Evolutionary conservation across 352 stramenopile genomes (phyloP).

Genomic region (Plasmopara halstedii): DNA sequence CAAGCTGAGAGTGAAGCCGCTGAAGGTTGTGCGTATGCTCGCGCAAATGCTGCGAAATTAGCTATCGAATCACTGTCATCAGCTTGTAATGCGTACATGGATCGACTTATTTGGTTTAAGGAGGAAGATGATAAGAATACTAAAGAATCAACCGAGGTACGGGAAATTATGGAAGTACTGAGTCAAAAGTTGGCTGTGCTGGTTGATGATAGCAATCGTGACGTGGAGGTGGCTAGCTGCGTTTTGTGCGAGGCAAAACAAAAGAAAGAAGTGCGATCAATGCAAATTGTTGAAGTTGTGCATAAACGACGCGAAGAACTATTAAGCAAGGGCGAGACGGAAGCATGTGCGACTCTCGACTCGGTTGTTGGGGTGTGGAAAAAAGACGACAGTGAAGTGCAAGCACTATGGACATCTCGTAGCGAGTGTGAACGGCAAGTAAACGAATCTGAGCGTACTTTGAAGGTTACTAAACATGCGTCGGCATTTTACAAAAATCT

Average conservation of each 20-base stretch:
- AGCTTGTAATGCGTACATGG: constrained; percentile 33
- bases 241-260: constrained; percentile 20
- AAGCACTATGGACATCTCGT: constrained; percentile 21
- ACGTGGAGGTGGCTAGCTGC: constrained; percentile 21
- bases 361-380: constrained; percentile 30
- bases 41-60: constrained; percentile 30
- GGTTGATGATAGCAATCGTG: constrained; percentile 7
- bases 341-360: constrained; percentile 25
- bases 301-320: constrained; percentile 25
- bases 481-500: constrained; percentile 30
- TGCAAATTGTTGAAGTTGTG: constrained; percentile 30
- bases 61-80: constrained; percentile 36
- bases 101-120: constrained; percentile 28
- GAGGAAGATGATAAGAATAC: constrained; percentile 5
- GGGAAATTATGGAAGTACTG: constrained; percentile 20
- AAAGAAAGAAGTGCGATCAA: constrained; percentile 19
- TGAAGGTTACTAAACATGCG: constrained; percentile 19
- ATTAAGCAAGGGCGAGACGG: constrained; percentile 16
- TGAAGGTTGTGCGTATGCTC: constrained; percentile 17
- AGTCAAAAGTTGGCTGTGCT: constrained; percentile 12
- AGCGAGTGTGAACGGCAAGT: constrained; percentile 20
- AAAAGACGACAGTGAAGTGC: constrained; percentile 26
- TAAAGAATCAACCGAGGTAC: constrained; percentile 13
- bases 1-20: constrained; percentile 11
- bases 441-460: constrained; percentile 1